A percentile compares a stretch with the other conserved stretches of the same genome.
phyloP scores from a whole-genome alignment of 1,139 yeast species.

The Scheffersomyces segobiensis region DNA sequence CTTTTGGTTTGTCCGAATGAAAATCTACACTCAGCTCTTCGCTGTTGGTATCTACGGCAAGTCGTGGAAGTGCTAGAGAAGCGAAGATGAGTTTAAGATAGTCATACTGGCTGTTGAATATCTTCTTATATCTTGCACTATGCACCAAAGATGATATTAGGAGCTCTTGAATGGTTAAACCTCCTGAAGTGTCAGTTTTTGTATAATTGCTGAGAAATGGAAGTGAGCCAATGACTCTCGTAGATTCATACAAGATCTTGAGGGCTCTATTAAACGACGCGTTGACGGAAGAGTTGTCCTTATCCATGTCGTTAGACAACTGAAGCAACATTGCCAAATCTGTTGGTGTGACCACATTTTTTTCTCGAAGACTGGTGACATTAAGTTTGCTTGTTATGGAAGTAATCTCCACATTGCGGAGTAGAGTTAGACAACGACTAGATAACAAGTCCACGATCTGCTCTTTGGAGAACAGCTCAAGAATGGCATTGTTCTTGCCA shows the following conservation, averaged over 20 bases:
- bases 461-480: conserved; percentile 17
- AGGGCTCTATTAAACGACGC: conserved; percentile 1
- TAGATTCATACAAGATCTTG: conserved; percentile 21
- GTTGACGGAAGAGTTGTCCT: conserved; percentile 8
- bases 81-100: conserved; percentile 27
- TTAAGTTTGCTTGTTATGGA: conserved; percentile 24
- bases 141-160: conserved; percentile 27
- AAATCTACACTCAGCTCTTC: neutral
- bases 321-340: conserved; percentile 25
- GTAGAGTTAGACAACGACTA: conserved; percentile 16
- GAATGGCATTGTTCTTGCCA: conserved; percentile 1
- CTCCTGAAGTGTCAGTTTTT: conserved; percentile 2
- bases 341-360: conserved; percentile 16
- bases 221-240: conserved; percentile 28
- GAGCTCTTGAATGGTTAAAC: conserved; percentile 24
- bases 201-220: conserved; percentile 29
- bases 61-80: conserved; percentile 12
- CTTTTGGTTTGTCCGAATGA: conserved; percentile 1
- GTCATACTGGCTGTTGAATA: conserved; percentile 22
- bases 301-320: conserved; percentile 11
- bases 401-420: conserved; percentile 27
- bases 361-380: conserved; percentile 18
- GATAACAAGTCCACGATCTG: conserved; percentile 23
- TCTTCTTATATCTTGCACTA: conserved; percentile 23
- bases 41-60: neutral